Evolutionary conservation across 768 basidiomycete species (phyloP), one percentile per base, ranked within the genome.

Genomic region (Tulasnella sp.): DNA sequence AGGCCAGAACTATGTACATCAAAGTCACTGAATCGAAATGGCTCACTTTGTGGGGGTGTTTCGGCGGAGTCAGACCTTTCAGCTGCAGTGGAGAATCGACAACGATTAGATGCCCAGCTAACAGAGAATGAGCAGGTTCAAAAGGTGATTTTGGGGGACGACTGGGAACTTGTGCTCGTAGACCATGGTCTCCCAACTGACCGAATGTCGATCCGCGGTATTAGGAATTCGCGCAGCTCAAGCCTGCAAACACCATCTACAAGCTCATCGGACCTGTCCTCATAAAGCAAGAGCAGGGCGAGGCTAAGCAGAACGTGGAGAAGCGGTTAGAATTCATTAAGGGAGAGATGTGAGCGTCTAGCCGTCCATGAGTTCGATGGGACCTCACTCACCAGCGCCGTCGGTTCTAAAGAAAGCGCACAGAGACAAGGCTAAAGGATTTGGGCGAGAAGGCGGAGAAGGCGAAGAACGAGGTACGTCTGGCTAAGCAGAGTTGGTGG

Each of bases 91-190:
- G 95, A 96, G 82, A 92, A 91, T 20, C 89, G 94, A 69, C 95
- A 97, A 83, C 90, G 91, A 78, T 89, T 98, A n/a, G 97, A 97
- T 82, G 92, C 96, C 0, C 96, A 98, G 85, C 87, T 93, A 69
- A 92, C 93, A 8, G 97, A 98, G 87, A 98, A 96, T 86, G 95
- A 98, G 85, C 88, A 92, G 74, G 97, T 98, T 72, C 92, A 95
- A 85, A 95, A 97, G 90, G 97, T 93, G 54, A 28, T 85, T 78
- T 34, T 37, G 44, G 34, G 48, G 41, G 16, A 80, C 42, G 41
- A 48, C 69, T 42, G 22, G 31, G 37, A 75, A 2, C 11, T 20
- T 24, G 16, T 20, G 44, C 1, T 34, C 34, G 18, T 46, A 41
- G 44, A 24, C n/a, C 46, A 50, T 34, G 12, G 41, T 40, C 69